Percentiles rank a stretch among this genome's conserved stretches.
These are phyloP conservation scores for Boletus subparvulus DNA, from an alignment of 768 basidiomycete genomes.

Conservation along the genomic window DNA sequence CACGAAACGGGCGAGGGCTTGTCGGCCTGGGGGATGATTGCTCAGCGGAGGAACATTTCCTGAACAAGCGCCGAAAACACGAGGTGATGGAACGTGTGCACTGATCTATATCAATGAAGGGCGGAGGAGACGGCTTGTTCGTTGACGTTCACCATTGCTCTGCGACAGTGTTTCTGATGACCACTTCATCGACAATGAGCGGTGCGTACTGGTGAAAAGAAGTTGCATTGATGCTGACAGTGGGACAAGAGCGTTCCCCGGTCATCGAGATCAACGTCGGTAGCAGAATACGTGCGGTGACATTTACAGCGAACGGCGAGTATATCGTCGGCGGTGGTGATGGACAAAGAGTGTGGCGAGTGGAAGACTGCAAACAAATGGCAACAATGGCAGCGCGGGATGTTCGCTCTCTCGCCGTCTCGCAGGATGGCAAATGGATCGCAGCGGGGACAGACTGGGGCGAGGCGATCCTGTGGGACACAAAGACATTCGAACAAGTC, in stretches of 20 bases:
- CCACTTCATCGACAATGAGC: neutral
- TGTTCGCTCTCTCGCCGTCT: too few relatives aligned
- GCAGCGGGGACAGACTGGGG: too few relatives aligned
- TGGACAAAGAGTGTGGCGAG: neutral
- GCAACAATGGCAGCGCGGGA: too few relatives aligned
- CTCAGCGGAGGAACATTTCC: too few relatives aligned
- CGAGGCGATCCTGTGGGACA: neutral
- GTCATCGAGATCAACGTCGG: neutral
- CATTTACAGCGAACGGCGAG: neutral
- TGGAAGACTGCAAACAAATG: neutral
- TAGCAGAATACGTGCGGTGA: neutral
- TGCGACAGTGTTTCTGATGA: neutral
- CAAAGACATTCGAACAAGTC: neutral
- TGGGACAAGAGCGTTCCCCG: neutral
- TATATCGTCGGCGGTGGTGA: neutral
- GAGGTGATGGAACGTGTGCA: too few relatives aligned
- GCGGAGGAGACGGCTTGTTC: neutral
- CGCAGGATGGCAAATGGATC: too few relatives aligned
- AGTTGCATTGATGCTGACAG: neutral
- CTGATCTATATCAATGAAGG: too few relatives aligned
- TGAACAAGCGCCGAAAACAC: too few relatives aligned
- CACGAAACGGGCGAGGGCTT: too few relatives aligned
- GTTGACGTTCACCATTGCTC: neutral
- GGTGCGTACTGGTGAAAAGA: neutral
- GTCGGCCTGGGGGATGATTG: too few relatives aligned